Base-by-base conservation (phyloP, 148 eudicot genomes). In the Rhododendron williamsianum region DNA sequence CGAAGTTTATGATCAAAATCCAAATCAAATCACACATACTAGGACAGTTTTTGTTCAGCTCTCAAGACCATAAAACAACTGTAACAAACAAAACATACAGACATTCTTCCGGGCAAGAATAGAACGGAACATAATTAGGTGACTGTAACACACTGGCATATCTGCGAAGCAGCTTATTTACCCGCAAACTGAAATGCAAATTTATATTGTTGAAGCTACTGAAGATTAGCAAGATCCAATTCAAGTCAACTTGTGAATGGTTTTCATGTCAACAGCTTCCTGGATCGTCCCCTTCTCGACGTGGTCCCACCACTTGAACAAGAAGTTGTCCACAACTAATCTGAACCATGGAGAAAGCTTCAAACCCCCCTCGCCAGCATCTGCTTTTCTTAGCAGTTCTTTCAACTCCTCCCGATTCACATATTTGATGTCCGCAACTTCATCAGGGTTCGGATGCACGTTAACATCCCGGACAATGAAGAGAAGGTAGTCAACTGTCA, bases 271-370 rank as follows among this genome's bases (percentile, higher is more conserved):
- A 79, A 86, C 88, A 11, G 88, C 98, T 60, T 93, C 94, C 6
- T 85, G 80, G 13, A 94, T 87, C 54, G 95, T 93, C 81, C 95
- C 97, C 2, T 93, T 92, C 90, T 93, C 92, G 3, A 93, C 98
- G 85, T 96, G 94, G 35, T 96, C 98, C 99, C 99, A 96, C 98
- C 98, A 96, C 84, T 96, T 93, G 91, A 89, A 92, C 91, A 96
- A 89, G 93, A 96, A 96, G 89, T 94, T 96, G 89, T 96, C 99
- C 2, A 96, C 98, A 0, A 94, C 94, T 4, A 96, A 89, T 79
- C 98, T 87, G 93, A 96, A 96, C 99, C 99, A 96, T 2, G 99
- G 99, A 30, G 99, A 96, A 30, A 96, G 89, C 91, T 93, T 96
- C 89, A 96, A 33, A 46, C 98, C 96, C 23, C 89, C 98, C 85